These are phyloP conservation scores for Drechslera avenae DNA, from an alignment of 2,329 filamentous ascomycete species.

Conservation along the genomic window DNA sequence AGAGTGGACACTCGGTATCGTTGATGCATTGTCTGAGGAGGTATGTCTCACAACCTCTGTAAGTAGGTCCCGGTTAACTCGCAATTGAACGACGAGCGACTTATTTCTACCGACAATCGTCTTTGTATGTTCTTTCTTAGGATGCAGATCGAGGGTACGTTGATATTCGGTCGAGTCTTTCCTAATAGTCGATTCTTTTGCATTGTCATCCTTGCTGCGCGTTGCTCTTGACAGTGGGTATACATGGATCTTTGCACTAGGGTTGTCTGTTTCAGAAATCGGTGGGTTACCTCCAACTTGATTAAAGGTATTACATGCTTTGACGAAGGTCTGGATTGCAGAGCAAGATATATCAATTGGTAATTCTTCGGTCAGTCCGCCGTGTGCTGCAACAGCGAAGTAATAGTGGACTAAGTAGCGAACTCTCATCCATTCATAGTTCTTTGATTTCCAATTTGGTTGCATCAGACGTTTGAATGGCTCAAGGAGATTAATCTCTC, in stretches of 20 bases:
- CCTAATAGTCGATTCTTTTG: too few relatives aligned
- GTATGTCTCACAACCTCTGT: too few relatives aligned
- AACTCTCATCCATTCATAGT: not conserved
- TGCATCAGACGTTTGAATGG: not conserved
- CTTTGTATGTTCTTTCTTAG: too few relatives aligned
- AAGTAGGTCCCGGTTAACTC: too few relatives aligned
- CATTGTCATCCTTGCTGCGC: too few relatives aligned
- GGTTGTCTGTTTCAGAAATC: not conserved
- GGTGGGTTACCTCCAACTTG: not conserved
- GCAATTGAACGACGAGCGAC: too few relatives aligned
- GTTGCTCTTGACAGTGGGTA: not conserved
- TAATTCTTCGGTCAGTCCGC: not conserved
- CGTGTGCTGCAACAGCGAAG: not conserved
- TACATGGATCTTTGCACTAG: not conserved
- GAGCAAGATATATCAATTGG: not conserved
- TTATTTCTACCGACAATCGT: too few relatives aligned
- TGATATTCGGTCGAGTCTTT: too few relatives aligned
- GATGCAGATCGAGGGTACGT: too few relatives aligned
- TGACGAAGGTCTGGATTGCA: not conserved
- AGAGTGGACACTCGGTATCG: too few relatives aligned
- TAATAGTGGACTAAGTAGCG: not conserved
- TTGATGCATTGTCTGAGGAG: too few relatives aligned
- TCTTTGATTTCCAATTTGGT: too few relatives aligned
- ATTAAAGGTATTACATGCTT: not conserved
- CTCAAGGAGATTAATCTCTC: not conserved